Base-by-base conservation (phyloP, 495 filamentous ascomycete species). In the Aspergillus leporis region DNA sequence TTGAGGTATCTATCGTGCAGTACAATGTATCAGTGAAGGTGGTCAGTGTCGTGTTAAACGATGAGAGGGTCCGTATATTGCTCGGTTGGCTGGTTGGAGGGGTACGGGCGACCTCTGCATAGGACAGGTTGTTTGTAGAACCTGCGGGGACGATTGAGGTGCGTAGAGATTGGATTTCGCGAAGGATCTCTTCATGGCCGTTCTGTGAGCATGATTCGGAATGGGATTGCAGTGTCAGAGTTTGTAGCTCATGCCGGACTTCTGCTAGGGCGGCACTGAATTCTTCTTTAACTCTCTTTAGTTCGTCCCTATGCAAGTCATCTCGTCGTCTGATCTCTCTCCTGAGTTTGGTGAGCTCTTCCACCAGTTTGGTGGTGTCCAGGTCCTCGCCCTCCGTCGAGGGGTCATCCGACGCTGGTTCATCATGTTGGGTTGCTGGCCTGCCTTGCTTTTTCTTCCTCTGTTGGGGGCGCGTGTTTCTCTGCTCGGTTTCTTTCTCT, bases 291-390 rank as follows among this genome's bases (percentile, higher is more conserved):
- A 50, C 50, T 45, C 58, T 67, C 31, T 60, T 59, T 3, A 67
- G 56, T 5, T 67, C 62, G 60, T 63, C 51, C 54, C 59, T 65
- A n/a, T 68, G 58, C 18, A 61, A 19, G 5, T 66, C 52, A 36
- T 68, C 66, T 23, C 63, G 55, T 5, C 3, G 51, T 51, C 58
- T 68, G 58, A 66, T 68, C 18, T 68, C 66, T 50, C 2, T 45
- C 53, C 66, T 68, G 23, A 68, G 66, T 56, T 66, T 65, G 25
- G 38, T 23, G n/a, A 68, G 30, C 28, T 68, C 63, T 32, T 61
- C 56, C 23, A 68, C 4, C 5, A 66, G 43, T 21, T 36, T 36
- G 14, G 32, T 5, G 18, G 36, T 45, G 43, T 60, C 30, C 1
- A 21, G 55, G 58, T 68, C 57, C 13, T 63, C 66, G 58, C 60